These are phyloP conservation scores for Fusarium sp. DNA, from an alignment of 2,329 filamentous ascomycete genomes.

Conservation along the genomic window DNA sequence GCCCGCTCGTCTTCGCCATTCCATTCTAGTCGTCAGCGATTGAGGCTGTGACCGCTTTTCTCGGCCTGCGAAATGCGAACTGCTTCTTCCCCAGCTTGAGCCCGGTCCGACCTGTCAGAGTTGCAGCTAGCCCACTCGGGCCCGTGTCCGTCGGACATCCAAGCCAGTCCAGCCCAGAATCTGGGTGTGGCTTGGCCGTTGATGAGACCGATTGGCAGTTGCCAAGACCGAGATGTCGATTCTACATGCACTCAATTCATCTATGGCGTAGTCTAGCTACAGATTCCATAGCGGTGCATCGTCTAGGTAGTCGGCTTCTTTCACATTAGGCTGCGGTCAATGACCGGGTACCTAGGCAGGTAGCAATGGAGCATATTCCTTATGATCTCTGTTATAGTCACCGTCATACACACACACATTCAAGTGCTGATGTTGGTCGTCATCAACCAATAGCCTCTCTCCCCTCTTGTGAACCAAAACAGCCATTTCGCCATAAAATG, in stretches of 20 bases:
- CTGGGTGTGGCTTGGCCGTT: constrained; percentile 25
- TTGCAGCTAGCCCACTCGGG: neutral
- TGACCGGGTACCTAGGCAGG: neutral
- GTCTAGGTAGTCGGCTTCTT: neutral
- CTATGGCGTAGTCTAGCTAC: neutral
- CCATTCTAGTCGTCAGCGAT: constrained; percentile 32
- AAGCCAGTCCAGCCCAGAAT: neutral
- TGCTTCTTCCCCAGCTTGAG: constrained; percentile 10
- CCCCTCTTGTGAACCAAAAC: constrained; percentile 6
- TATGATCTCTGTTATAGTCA: constrained; percentile 10
- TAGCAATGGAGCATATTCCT: neutral
- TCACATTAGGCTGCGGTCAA: neutral
- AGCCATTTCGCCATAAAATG: constrained; percentile 17
- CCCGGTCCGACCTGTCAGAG: neutral
- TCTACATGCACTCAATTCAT: constrained; percentile 8
- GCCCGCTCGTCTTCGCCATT: constrained; percentile 2
- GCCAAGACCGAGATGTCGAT: constrained; percentile 19
- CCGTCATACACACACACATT: constrained; percentile 1
- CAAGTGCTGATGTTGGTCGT: constrained; percentile 22
- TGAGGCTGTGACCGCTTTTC: constrained; percentile 26
- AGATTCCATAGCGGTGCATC: neutral
- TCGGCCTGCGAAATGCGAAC: constrained; percentile 11
- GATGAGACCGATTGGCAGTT: constrained; percentile 5
- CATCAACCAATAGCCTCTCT: constrained; percentile 32
- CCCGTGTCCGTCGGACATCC: constrained; percentile 7